Evolutionary conservation across 2,329 filamentous ascomycete species (phyloP), one percentile per base, ranked within the genome.

Genomic region (Phaeosphaeria sp.): DNA sequence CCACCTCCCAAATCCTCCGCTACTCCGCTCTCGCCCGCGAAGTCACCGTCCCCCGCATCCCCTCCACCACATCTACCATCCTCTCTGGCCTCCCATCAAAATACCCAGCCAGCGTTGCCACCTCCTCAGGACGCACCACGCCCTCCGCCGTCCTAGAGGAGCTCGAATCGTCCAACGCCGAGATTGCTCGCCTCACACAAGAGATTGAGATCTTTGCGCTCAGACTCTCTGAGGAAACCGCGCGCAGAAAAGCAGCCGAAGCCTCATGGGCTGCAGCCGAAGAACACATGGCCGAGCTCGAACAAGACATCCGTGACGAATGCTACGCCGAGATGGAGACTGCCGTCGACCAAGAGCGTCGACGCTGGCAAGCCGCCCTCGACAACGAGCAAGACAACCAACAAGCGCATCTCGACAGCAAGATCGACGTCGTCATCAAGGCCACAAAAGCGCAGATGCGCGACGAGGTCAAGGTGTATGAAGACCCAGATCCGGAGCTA

Each of bases 21-120:
- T 99, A 99, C 79, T 95, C 92, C 21, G 94, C 95, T 0, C 84
- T 99, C 4, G 95, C 95, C 0, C 88, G 93, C 20, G 94, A 98
- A 78, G 91, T 98, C 11, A 96, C 94, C 0, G 92, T 97, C 1
- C 93, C 93, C 6, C 89, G 94, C 5, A 87, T 96, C 7, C 93
- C 93, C 0, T 95, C 91, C 48, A 88, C 94, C 50, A 91, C 90
- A 0, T 88, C 88, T 43, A 91, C 89, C 0, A 91, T 95, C 33
- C 73, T 80, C 25, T 67, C 74, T 15, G 72, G 72, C 43, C 63
- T 66, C 27, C 64, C 65, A 6, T 64, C 65, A 44, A 63, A 46
- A 51, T 53, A 79, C 78, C 1, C 44, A 70, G 77, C 67, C 68
- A 75, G 78, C 79, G 2, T 46, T 71, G 78, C 71, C 66, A 78